These are phyloP conservation scores for Homolaphlyctis polyrhiza DNA, from an alignment of 371 early-diverging fungal species.

Conservation along the genomic window DNA sequence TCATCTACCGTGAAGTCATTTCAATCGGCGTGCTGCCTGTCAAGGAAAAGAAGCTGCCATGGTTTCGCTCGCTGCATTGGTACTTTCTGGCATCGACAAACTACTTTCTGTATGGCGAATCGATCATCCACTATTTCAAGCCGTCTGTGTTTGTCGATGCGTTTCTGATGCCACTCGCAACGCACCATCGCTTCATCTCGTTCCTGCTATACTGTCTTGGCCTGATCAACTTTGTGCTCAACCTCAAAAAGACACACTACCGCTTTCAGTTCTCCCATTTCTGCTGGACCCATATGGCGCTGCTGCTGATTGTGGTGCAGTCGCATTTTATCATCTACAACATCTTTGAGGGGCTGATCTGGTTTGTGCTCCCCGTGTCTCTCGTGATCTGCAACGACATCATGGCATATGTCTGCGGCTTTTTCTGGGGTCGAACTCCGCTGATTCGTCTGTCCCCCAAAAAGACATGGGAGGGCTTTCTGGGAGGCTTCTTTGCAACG, in stretches of 20 bases:
- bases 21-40: slow-evolving; percentile 79
- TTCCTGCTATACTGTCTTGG: slow-evolving; percentile 84
- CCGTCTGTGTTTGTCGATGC: slow-evolving; percentile 73
- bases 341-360: slow-evolving; percentile 96
- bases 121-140: slow-evolving; percentile 82
- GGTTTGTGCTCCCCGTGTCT: slow-evolving; percentile 85
- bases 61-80: slow-evolving; percentile 92
- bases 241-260: slow-evolving; percentile 79
- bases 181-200: slow-evolving; percentile 91
- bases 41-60: slow-evolving; percentile 81
- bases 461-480: slow-evolving; percentile 99
- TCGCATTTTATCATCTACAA: slow-evolving; percentile 93
- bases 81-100: slow-evolving; percentile 74
- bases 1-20: slow-evolving; percentile 75
- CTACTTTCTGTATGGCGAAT: slow-evolving; percentile 92
- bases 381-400: slow-evolving; percentile 98
- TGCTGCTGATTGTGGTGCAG: slow-evolving; percentile 82
- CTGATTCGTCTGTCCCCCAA: slow-evolving; percentile 95
- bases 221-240: slow-evolving; percentile 89
- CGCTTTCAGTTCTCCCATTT: slow-evolving; percentile 89
- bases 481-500: slow-evolving; percentile 91
- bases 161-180: slow-evolving; percentile 76
- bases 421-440: slow-evolving; percentile 88
- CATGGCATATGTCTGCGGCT: slow-evolving; percentile 93
- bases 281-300: slow-evolving; percentile 94